A percentile compares a stretch with the other conserved stretches of the same genome.
Evolutionary conservation across 495 filamentous ascomycete species (phyloP).

Genomic region (Friedmanniomyces endolithicus): DNA sequence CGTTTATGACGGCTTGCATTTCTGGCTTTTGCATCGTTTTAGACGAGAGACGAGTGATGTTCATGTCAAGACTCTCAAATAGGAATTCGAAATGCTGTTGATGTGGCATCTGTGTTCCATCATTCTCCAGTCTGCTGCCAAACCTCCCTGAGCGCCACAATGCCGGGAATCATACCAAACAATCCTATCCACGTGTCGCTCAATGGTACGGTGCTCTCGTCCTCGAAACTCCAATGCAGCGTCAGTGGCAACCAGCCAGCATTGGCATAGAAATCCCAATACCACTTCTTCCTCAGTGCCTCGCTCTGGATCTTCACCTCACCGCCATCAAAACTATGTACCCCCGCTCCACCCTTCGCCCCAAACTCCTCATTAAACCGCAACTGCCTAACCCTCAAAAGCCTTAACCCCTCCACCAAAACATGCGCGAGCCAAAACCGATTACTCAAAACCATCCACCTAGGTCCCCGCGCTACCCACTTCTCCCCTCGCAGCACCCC

Average conservation of each 20-base stretch:
- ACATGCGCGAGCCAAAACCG: conserved; percentile 72
- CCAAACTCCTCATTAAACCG: conserved; percentile 27
- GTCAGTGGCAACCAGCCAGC: conserved; percentile 48
- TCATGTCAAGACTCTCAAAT: neutral
- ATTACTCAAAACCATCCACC: conserved; percentile 59
- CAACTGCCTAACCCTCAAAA: conserved; percentile 41
- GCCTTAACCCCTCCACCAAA: conserved; percentile 55
- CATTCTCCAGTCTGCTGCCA: conserved; percentile 5
- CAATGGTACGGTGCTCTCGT: conserved; percentile 15
- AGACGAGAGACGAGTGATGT: neutral
- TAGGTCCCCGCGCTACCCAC: conserved; percentile 38
- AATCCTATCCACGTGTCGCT: conserved; percentile 11
- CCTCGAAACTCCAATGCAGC: conserved; percentile 70
- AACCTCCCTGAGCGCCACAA: conserved; percentile 3
- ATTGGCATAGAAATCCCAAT: conserved; percentile 32
- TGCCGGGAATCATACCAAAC: conserved; percentile 8
- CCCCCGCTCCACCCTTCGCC: conserved; percentile 20
- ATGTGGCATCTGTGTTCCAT: neutral
- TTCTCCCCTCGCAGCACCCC: conserved; percentile 46
- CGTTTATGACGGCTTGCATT: neutral
- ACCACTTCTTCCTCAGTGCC: conserved; percentile 32
- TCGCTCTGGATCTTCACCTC: conserved; percentile 21
- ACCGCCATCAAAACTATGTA: conserved; percentile 21
- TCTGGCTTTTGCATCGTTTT: neutral
- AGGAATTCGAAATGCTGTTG: neutral